These are phyloP conservation scores for Nakazawaea populi DNA, from an alignment of 805 yeast genomes.

Conservation along the genomic window DNA sequence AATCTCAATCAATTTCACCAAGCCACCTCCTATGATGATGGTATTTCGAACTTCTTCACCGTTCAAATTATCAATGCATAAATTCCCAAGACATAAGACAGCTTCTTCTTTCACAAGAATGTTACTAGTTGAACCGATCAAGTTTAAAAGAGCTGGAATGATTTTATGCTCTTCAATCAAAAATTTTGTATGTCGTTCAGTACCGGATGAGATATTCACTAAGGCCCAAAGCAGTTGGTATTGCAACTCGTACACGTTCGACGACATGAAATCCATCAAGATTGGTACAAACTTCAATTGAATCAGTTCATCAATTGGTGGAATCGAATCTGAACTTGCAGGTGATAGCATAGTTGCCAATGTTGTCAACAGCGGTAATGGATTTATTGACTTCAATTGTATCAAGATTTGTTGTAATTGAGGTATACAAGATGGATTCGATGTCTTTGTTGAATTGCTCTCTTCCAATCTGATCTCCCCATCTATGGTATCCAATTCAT, in stretches of 20 bases:
- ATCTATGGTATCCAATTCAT: neutral
- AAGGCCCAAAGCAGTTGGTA: conserved; percentile 10
- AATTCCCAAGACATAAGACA: conserved; percentile 8
- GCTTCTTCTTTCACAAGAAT: conserved; percentile 8
- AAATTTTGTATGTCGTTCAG: conserved; percentile 7
- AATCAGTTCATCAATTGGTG: conserved; percentile 9
- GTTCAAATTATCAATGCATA: conserved; percentile 11
- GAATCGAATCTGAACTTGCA: neutral
- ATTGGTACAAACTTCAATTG: conserved; percentile 7
- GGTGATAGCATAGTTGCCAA: conserved; percentile 6
- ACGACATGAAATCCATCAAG: conserved; percentile 5
- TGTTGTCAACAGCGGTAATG: neutral
- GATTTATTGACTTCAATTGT: neutral
- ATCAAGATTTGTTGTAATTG: conserved; percentile 2
- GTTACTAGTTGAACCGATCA: conserved; percentile 4
- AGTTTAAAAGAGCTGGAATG: conserved; percentile 5
- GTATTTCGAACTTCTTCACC: conserved; percentile 11
- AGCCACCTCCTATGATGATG: conserved; percentile 10
- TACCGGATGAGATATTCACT: conserved; percentile 8
- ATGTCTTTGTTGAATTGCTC: neutral
- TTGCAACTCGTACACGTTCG: conserved; percentile 1
- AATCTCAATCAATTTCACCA: conserved; percentile 10
- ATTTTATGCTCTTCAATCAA: conserved; percentile 9
- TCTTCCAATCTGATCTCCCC: conserved; percentile 8
- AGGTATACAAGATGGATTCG: conserved; percentile 8